Base-by-base conservation (phyloP, 2,329 filamentous ascomycete genomes). In the Fusarium torreyae region DNA sequence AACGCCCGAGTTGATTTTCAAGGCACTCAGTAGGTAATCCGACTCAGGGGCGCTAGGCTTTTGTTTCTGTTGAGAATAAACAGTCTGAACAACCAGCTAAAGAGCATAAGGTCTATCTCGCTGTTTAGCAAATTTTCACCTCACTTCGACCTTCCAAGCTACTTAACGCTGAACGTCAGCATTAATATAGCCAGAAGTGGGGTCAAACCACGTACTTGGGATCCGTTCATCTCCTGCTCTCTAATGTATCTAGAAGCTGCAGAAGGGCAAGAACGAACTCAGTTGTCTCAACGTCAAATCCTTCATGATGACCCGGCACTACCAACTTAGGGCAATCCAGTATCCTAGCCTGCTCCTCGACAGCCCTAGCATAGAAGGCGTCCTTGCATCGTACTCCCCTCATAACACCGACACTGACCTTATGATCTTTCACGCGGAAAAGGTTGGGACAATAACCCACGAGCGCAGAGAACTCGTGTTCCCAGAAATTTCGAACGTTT, bases 401-500 rank as follows among this genome's bases (percentile, higher is more conserved):
- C 59, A 63, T 64, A 0, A 64, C 59, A 1, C 61, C 51, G 10
- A 63, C 38, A 4, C 61, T 63, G 0, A 63, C 54, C 0, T 31
- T 31, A 0, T 63, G 38, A 0, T 63, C 51, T 1, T 58, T 64
- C 0, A 63, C 36, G 0, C 44, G 50, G 0, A 58, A 22, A 9
- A 63, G 17, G 0, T 64, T 63, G 0, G 61, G 61, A 4, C 33
- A 39, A 5, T 63, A 63, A 0, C 59, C 61, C 18, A 57, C 6
- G 7, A 39, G 20, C 1, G 38, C 10, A 0, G 38, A 20, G 5
- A 63, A 57, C 9, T 63, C 61, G 6, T 50, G 24, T 15, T 58
- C 44, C 61, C 61, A 63, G 18, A 63, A 63, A 2, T 64, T 63
- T 7, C 18, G 31, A 0, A 14, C 4, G 7, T 63, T 63, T 2